phyloP scores from a whole-genome alignment of 352 stramenopile genomes.

The Pythium scleroteichum region DNA sequence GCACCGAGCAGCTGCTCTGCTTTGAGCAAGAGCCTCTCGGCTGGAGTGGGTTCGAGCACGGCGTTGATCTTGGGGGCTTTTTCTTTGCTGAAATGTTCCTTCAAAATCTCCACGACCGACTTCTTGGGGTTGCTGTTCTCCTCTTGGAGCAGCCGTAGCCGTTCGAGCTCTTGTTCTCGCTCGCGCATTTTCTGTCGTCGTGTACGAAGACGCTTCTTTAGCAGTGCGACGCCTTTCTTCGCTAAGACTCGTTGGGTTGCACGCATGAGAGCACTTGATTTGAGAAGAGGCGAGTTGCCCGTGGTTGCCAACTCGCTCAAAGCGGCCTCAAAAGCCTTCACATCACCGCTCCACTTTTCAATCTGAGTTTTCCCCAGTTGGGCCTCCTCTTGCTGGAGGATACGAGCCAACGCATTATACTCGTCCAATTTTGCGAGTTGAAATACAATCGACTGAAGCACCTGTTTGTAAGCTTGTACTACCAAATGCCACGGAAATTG shows the following conservation, averaged over 20 bases:
- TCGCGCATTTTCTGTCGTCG: conserved; percentile 54
- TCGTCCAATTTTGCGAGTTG: conserved; percentile 62
- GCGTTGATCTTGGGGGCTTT: conserved; percentile 53
- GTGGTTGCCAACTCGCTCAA: conserved; percentile 28
- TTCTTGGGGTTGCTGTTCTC: conserved; percentile 40
- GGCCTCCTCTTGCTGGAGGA: conserved; percentile 47
- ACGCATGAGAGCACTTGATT: conserved; percentile 27
- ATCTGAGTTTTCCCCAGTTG: conserved; percentile 55
- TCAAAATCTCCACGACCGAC: conserved; percentile 48
- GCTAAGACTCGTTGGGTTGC: conserved; percentile 43
- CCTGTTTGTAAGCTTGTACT: conserved; percentile 50
- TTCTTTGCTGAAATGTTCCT: conserved; percentile 46
- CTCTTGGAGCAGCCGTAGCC: conserved; percentile 43
- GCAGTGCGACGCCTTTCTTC: conserved; percentile 47
- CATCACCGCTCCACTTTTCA: conserved; percentile 48
- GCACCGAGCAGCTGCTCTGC: conserved; percentile 46
- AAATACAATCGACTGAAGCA: conserved; percentile 38
- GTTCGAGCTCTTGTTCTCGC: conserved; percentile 50
- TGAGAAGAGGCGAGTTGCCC: conserved; percentile 11
- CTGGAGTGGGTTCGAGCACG: conserved; percentile 53
- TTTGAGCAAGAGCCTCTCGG: conserved; percentile 44
- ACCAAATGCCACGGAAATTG: conserved; percentile 51
- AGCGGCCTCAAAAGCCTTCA: conserved; percentile 31
- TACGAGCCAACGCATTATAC: conserved; percentile 53
- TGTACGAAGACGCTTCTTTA: conserved; percentile 40